Evolutionary conservation across 495 filamentous ascomycete genomes (phyloP).

Genomic region (Penicillium flavigenum): DNA sequence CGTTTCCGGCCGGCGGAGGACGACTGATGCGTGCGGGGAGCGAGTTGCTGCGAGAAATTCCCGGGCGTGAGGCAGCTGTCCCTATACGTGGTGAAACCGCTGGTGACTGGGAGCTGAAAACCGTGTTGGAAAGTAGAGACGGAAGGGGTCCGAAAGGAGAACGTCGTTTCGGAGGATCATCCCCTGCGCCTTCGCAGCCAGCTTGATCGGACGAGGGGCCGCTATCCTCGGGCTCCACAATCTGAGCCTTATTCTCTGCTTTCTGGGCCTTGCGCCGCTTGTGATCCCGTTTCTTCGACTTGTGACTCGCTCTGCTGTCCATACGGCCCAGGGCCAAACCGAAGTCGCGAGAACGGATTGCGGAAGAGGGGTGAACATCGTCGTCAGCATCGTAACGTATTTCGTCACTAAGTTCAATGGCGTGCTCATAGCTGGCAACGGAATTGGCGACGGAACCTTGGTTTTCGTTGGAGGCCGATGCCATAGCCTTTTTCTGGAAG

Average conservation of each 20-base stretch:
- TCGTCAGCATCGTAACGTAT: conserved; percentile 33
- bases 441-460: conserved; percentile 29
- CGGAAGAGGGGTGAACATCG: conserved; percentile 18
- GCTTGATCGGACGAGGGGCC: not conserved
- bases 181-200: conserved; percentile 13
- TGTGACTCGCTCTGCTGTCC: conserved; percentile 20
- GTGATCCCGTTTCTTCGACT: conserved; percentile 28
- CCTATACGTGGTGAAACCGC: conserved; percentile 39
- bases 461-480: conserved; percentile 28
- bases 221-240: not conserved
- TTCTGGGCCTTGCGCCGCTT: conserved; percentile 34
- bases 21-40: conserved; percentile 69
- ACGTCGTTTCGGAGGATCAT: conserved; percentile 27
- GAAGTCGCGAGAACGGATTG: conserved; percentile 37
- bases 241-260: conserved; percentile 14
- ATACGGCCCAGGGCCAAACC: conserved; percentile 22
- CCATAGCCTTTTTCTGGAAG: conserved; percentile 26
- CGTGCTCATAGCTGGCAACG: conserved; percentile 35
- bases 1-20: conserved; percentile 38
- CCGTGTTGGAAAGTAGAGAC: conserved; percentile 61
- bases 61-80: conserved; percentile 41
- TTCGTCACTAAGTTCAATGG: conserved; percentile 38
- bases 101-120: conserved; percentile 53
- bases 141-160: conserved; percentile 54
- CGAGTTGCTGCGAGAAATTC: conserved; percentile 75